A percentile compares a stretch with the other conserved stretches of the same genome.
These are phyloP conservation scores for Tubosaeta sp. DNA, from an alignment of 768 basidiomycete genomes.

Conservation along the genomic window DNA sequence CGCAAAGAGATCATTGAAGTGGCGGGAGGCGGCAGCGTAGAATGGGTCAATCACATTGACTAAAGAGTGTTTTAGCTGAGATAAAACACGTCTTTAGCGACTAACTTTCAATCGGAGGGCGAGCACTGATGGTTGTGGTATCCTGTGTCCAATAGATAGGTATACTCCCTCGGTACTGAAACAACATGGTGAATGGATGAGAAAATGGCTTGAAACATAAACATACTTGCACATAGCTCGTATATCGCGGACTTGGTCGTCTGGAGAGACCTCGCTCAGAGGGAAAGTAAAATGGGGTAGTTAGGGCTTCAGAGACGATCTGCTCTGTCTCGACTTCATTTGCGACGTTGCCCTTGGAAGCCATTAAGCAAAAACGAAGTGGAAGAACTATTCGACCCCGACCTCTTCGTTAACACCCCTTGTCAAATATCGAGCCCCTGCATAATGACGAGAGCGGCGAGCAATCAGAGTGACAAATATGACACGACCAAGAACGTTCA, in stretches of 20 bases:
- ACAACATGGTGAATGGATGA: not conserved
- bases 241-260: slow-evolving; percentile 79
- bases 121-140: slow-evolving; percentile 80
- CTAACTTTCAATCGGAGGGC: slow-evolving; percentile 94
- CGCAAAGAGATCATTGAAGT: slow-evolving; percentile 87
- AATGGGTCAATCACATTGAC: slow-evolving; percentile 94
- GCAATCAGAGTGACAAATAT: slow-evolving; percentile 95
- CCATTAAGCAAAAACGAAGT: not conserved
- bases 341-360: slow-evolving; percentile 83
- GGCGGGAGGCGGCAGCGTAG: slow-evolving; percentile 86
- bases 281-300: slow-evolving; percentile 85
- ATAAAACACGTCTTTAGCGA: slow-evolving; percentile 1
- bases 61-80: slow-evolving; percentile 28
- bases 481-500: slow-evolving; percentile 84
- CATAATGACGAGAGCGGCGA: slow-evolving; percentile 89
- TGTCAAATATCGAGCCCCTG: slow-evolving; percentile 91
- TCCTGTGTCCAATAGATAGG: slow-evolving; percentile 98
- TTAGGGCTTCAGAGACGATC: slow-evolving; percentile 86
- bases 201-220: not conserved
- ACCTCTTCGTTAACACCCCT: slow-evolving; percentile 94
- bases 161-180: slow-evolving; percentile 90
- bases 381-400: not conserved
- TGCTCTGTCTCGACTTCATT: slow-evolving; percentile 99
- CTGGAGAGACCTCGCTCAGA: slow-evolving; percentile 36
- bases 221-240: slow-evolving; percentile 86